Evolutionary conservation across 345 rosid species (phyloP), one percentile per base, ranked within the genome.

Genomic region (Gossypium longicalyx): DNA sequence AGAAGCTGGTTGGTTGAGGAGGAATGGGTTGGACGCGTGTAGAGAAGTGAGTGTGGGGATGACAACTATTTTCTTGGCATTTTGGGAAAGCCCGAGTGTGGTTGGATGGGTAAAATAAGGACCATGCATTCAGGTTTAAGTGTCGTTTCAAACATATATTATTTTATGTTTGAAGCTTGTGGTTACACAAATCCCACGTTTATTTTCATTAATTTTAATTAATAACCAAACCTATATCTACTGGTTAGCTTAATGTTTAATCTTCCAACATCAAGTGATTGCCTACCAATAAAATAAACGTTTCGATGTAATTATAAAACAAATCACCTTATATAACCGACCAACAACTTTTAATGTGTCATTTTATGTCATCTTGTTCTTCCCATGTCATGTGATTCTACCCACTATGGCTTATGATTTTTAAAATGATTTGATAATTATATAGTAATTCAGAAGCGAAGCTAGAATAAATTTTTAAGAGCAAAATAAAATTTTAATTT

Each of bases 1-100:
- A 45, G 72, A 79, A 81, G 67, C 78, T 76, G 77, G 76, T 48
- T 68, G 61, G 29, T 57, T 3, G 13, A 57, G 61, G 7, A 13
- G 13, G n/a, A 51, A 51, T 51, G 54, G 19, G 19, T 3, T 51
- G 54, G 54, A 51, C 54, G 15, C 54, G 54, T 51, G 54, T 51
- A 51, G 13, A 48, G 38, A 34, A 34, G 6, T 34, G 54, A 15
- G 22, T 20, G 9, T 29, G 43, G 29, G 12, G 20, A 0, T 29
- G 44, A 29, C 19, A 27, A 16, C 45, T 7, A 15, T 15, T 29
- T n/a, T 41, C 19, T 61, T 16, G 66, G 20, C 20, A 64, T 41
- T 64, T 29, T 16, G 47, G 22, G 12, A 34, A 34, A 0, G 4
- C 45, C 1, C 6, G 44, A 61, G 44, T 43, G 27, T 44, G 0